Conservation (phyloP, 2,329 filamentous ascomycete species). For the Fusarium concolor region DNA sequence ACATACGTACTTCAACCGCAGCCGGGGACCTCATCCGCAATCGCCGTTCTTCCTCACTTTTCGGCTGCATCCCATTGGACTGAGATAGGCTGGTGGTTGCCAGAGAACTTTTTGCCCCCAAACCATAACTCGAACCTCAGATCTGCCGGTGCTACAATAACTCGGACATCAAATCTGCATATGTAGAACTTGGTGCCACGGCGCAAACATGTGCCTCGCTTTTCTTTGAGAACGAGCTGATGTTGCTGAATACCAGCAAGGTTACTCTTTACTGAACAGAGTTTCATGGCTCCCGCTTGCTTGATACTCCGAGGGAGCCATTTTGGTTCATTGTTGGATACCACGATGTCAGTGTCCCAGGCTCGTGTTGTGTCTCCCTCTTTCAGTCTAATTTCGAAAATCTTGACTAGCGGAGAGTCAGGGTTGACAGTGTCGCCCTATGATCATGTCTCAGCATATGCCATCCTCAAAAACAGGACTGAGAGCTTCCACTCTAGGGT, state of each 20-base stretch:
- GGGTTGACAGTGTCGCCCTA: slow-evolving; percentile 56
- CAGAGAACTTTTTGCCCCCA: slow-evolving; percentile 31
- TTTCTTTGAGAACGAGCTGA: slow-evolving; percentile 54
- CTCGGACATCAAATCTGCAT: slow-evolving; percentile 62
- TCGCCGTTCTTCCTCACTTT: not conserved
- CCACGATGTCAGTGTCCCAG: slow-evolving; percentile 55
- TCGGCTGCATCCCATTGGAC: slow-evolving; percentile 33
- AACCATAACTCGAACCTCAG: slow-evolving; percentile 60
- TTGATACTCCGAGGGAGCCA: slow-evolving; percentile 53
- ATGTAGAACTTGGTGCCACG: slow-evolving; percentile 54
- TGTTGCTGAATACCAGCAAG: slow-evolving; percentile 53
- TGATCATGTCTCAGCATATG: slow-evolving; percentile 9
- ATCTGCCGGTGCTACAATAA: slow-evolving; percentile 66
- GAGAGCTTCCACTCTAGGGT: no score
- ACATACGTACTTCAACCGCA: slow-evolving; percentile 18
- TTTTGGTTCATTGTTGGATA: slow-evolving; percentile 53
- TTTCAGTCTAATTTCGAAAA: slow-evolving; percentile 51
- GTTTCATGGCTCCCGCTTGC: slow-evolving; percentile 52
- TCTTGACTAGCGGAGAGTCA: slow-evolving; percentile 48
- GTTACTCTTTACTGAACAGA: slow-evolving; percentile 56
- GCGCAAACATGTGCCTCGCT: slow-evolving; percentile 50
- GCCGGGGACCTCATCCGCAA: not conserved
- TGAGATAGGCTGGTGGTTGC: slow-evolving; percentile 36
- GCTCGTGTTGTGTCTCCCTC: slow-evolving; percentile 49
- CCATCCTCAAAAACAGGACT: not conserved